Base-by-base conservation (phyloP, 192 early-diverging fungal species). In the Rhizophagus prolifer region DNA sequence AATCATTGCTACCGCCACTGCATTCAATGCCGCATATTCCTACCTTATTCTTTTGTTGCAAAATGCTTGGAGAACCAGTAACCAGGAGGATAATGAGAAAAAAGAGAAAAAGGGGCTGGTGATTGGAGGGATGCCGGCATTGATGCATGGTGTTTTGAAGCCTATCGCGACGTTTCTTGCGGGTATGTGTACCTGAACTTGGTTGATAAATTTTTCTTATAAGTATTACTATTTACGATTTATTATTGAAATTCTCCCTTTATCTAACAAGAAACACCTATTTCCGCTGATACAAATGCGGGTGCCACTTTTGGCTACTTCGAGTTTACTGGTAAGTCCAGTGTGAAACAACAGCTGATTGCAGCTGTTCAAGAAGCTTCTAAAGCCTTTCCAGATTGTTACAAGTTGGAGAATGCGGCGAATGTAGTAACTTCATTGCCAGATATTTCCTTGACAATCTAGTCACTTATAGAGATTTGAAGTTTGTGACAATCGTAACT, bases 81-180 rank as follows among this genome's bases (percentile, higher is more conserved):
- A 21, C 0, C 58, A 31, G 30, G 1, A 31, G 30, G 2, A n/a
- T n/a, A n/a, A n/a, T n/a, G n/a, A 73, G 25, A 41, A 61, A 9
- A 62, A 73, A 73, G 36, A 41, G 31, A 73, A 73, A 73, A 60
- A 41, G 31, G n/a, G 1, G 31, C 38, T 73, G 1, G 34, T 73
- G 36, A 73, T 73, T 3, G 72, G 72, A 58, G 72, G 58, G 31
- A 36, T 73, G 58, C 72, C 72, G 3, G 72, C 72, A 73, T 41
- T 73, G 36, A 73, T 73, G 72, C 72, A 61, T 73, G 58, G 72
- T 61, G 59, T 73, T 60, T 41, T 73, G 41, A 73, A 41, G 41
- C 72, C 72, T 36, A 73, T 73, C 25, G 72, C 72, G 14, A 73
- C 36, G 12, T 61, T 25, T 23, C 72, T 73, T 61, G 72, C 72